Evolutionary conservation across 768 basidiomycete genomes (phyloP).

Genomic region (Psilocybe subaeruginosa): DNA sequence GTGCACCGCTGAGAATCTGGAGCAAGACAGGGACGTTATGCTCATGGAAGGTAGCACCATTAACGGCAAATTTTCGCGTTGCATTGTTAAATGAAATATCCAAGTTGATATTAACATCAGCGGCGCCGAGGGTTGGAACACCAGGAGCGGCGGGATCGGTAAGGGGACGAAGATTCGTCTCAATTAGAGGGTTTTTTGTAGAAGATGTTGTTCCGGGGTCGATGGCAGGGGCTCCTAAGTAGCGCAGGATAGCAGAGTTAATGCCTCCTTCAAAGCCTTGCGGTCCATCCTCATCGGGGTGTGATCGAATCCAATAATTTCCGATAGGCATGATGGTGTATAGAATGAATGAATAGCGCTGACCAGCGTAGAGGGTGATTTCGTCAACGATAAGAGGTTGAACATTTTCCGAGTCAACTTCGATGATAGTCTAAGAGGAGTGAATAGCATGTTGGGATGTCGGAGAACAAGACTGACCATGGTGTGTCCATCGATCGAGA

Average conservation of each 20-base stretch:
- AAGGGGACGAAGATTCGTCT: constrained; percentile 38
- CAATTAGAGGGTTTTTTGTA: constrained; percentile 31
- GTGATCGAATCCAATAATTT: constrained; percentile 50
- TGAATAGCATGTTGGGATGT: too few species aligned
- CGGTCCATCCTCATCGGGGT: constrained; percentile 30
- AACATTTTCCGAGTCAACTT: constrained; percentile 42
- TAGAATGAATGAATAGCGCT: constrained; percentile 48
- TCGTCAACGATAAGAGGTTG: constrained; percentile 39
- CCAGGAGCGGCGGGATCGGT: constrained; percentile 34
- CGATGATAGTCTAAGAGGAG: constrained; percentile 34
- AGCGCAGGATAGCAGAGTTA: constrained; percentile 59
- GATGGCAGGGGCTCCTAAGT: constrained; percentile 38
- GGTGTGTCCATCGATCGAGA: constrained; percentile 50
- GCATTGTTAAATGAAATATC: constrained; percentile 28
- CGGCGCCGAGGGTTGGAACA: constrained; percentile 33
- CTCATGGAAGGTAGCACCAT: constrained; percentile 35
- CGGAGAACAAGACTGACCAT: constrained; percentile 24
- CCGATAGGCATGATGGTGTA: constrained; percentile 35
- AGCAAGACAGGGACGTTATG: constrained; percentile 47
- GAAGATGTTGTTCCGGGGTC: constrained; percentile 43
- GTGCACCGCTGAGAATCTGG: constrained; percentile 44
- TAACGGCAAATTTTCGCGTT: constrained; percentile 29
- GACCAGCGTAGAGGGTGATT: constrained; percentile 36
- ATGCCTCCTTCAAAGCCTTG: constrained; percentile 34
- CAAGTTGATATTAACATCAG: constrained; percentile 39